phyloP scores from a whole-genome alignment of 2,329 filamentous ascomycete species.

The Aspergillus brunneoviolaceus region DNA sequence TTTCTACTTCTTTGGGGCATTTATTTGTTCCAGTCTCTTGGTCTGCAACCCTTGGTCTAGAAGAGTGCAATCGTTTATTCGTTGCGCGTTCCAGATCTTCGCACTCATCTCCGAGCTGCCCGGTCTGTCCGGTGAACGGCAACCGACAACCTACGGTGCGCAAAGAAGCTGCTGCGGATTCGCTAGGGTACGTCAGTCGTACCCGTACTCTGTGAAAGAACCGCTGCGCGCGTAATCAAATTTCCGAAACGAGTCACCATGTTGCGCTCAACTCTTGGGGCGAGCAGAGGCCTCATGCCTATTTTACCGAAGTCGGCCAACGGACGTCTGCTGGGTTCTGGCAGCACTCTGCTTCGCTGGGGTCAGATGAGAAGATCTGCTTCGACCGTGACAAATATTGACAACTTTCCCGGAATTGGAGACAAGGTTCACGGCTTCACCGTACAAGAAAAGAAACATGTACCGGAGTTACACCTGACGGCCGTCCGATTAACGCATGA shows the following conservation, averaged over 20 bases:
- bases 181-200: background rate
- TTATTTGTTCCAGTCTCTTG: background rate
- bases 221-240: background rate
- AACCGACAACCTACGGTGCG: slow-evolving; percentile 8
- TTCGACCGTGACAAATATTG: slow-evolving; percentile 71
- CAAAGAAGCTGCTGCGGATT: slow-evolving; percentile 6
- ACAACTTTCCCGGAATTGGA: slow-evolving; percentile 73
- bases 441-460: slow-evolving; percentile 80
- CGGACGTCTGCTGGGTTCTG: slow-evolving; percentile 21
- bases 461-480: slow-evolving; percentile 89
- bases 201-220: background rate
- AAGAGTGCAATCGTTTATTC: background rate
- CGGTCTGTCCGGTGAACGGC: slow-evolving; percentile 14
- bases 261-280: slow-evolving; percentile 34
- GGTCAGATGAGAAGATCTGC: slow-evolving; percentile 25
- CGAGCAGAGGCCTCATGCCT: slow-evolving; percentile 26
- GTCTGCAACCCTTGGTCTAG: background rate
- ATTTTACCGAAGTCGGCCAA: slow-evolving; percentile 20
- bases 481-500: slow-evolving; percentile 89
- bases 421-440: slow-evolving; percentile 93
- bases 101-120: background rate
- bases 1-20: background rate
- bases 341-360: slow-evolving; percentile 17
- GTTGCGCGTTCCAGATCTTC: background rate
- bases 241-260: slow-evolving; percentile 20